These are phyloP conservation scores for Pseudogymnoascus sp. DNA, from an alignment of 2,329 filamentous ascomycete genomes.

Conservation along the genomic window DNA sequence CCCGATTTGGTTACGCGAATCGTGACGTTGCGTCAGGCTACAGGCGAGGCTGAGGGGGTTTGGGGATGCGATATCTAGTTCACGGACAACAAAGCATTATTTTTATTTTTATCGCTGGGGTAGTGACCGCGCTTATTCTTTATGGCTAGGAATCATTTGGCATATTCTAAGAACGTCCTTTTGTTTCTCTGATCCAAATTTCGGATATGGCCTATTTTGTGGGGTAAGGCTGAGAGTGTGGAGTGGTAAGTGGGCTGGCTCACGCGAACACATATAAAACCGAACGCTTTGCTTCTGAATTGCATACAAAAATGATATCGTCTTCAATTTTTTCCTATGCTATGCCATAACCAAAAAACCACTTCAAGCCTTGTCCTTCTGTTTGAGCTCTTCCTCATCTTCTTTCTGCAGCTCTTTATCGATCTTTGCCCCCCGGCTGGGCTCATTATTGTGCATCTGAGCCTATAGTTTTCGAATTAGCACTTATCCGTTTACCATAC, in stretches of 20 bases:
- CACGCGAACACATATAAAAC: background rate
- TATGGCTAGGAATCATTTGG: background rate
- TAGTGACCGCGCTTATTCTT: background rate
- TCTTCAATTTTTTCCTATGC: background rate
- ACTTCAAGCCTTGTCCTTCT: slow-evolving; percentile 36
- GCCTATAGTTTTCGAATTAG: slow-evolving; percentile 35
- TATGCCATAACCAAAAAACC: background rate
- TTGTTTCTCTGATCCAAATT: background rate
- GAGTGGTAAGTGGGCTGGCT: background rate
- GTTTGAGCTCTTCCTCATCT: slow-evolving; percentile 56
- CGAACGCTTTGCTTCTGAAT: background rate
- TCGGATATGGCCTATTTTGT: background rate
- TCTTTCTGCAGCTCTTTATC: slow-evolving; percentile 61
- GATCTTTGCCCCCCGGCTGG: slow-evolving; percentile 61
- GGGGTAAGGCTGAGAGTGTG: slow-evolving; percentile 2
- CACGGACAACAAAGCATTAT: background rate
- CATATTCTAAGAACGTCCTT: background rate
- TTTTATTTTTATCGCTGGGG: background rate
- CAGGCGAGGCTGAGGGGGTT: background rate
- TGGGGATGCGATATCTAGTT: background rate
- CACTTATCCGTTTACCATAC: background rate
- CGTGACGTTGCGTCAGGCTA: slow-evolving; percentile 4
- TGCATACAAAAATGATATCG: slow-evolving; percentile 1
- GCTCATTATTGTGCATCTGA: slow-evolving; percentile 61
- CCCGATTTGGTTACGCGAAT: slow-evolving; percentile 6